These are phyloP conservation scores for Candida tropicalis DNA, from an alignment of 1,139 yeast species.

Conservation along the genomic window DNA sequence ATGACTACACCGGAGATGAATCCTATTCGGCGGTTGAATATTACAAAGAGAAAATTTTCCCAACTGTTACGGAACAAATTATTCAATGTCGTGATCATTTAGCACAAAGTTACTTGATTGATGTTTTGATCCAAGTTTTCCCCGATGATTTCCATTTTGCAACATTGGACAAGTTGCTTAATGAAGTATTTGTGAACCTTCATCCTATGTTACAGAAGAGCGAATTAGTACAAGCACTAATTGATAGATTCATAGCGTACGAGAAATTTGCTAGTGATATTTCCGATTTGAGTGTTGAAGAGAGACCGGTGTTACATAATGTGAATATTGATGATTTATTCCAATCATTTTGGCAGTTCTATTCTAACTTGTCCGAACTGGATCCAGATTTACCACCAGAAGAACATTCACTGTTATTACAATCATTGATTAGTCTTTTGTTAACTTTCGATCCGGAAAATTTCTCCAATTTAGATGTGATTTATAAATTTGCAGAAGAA, in stretches of 20 bases:
- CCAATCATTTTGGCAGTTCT: constrained; percentile 66
- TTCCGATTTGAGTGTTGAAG: constrained; percentile 5
- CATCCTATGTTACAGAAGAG: constrained; percentile 72
- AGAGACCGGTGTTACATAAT: not conserved
- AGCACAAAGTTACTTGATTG: constrained; percentile 89
- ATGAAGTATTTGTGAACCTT: constrained; percentile 61
- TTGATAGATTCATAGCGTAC: constrained; percentile 72
- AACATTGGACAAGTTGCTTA: constrained; percentile 69
- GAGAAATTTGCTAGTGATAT: constrained; percentile 34
- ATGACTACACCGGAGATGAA: constrained; percentile 59
- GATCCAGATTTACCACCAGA: constrained; percentile 67
- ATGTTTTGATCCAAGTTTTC: constrained; percentile 88
- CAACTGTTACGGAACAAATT: constrained; percentile 84
- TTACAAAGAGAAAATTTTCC: constrained; percentile 70
- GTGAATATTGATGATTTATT: constrained; percentile 39
- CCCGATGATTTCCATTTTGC: constrained; percentile 89
- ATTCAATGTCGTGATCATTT: constrained; percentile 89
- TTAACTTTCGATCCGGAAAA: constrained; percentile 68
- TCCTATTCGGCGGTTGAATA: constrained; percentile 39
- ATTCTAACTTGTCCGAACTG: constrained; percentile 51
- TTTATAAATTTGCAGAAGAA: constrained; percentile 61
- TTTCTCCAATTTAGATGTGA: constrained; percentile 59
- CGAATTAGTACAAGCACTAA: constrained; percentile 66
- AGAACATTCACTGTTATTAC: constrained; percentile 67
- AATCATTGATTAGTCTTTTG: constrained; percentile 64